These are phyloP conservation scores for Fusarium nanum DNA, from an alignment of 2,329 filamentous ascomycete genomes.

Conservation along the genomic window DNA sequence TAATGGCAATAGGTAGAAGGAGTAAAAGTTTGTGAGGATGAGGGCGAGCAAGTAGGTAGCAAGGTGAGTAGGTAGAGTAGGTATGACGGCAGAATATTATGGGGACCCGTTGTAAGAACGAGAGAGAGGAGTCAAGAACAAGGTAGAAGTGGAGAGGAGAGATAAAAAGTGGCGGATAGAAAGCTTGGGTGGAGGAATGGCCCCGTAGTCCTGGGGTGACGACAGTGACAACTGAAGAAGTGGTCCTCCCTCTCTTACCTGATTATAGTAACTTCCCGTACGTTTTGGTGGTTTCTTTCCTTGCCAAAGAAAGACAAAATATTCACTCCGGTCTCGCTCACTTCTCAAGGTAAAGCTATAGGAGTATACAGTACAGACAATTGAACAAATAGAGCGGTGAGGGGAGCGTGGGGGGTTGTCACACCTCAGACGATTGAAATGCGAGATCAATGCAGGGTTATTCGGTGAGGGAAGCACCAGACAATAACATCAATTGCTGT, in stretches of 20 bases:
- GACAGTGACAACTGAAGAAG: conserved; percentile 31
- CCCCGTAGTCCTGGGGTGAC: conserved; percentile 32
- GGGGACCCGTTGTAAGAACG: conserved; percentile 14
- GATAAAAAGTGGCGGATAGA: conserved; percentile 41
- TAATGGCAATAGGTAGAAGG: conserved; percentile 32
- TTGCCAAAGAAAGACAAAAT: background rate
- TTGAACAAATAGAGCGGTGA: conserved; percentile 32
- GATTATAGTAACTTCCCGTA: background rate
- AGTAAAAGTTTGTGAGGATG: conserved; percentile 33
- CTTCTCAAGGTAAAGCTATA: background rate
- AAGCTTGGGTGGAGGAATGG: conserved; percentile 46
- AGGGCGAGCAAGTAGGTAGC: conserved; percentile 4
- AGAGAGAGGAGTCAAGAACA: conserved; percentile 30
- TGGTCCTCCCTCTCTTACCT: conserved; percentile 17
- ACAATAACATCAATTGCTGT: background rate
- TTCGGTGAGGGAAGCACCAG: conserved; percentile 20
- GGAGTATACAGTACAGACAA: background rate
- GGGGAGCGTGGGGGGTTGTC: conserved; percentile 16
- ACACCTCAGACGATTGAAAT: conserved; percentile 22
- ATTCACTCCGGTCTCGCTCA: conserved; percentile 27
- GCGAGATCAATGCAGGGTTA: conserved; percentile 31
- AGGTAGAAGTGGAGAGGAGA: conserved; percentile 36
- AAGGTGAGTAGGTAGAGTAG: conserved; percentile 1
- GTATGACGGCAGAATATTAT: conserved; percentile 39
- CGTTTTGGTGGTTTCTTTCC: background rate